Evolutionary conservation across 768 basidiomycete genomes (phyloP), one percentile per base, ranked within the genome.

Genomic region (Hygrocybe coccinea): DNA sequence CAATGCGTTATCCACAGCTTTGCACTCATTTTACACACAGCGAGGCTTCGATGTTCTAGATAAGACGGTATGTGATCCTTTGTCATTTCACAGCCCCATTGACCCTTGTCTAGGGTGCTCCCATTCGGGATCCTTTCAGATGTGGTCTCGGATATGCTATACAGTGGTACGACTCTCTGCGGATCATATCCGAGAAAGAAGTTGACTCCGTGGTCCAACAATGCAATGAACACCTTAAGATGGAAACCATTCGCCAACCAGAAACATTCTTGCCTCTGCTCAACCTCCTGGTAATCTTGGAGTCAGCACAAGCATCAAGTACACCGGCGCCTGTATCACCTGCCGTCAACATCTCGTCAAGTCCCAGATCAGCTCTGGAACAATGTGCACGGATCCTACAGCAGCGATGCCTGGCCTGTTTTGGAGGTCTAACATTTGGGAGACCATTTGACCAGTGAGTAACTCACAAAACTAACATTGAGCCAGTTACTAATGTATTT

Each of bases 41-140:
- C 62, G 67, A 1, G 69, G 69, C 0, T 73, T 61, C 43, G n/a
- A 39, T 1, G 29, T 65, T 1, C 5, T 59, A 0, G 59, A 66
- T 36, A 8, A 19, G 1, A 49, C 60, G 53, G 67, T 70, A 58
- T 48, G 51, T 15, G 2, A 11, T 24, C 45, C 43, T 37, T 6
- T 21, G 17, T 37, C 14, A 21, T 33, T 17, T 3, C 46, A 25
- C 35, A 12, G 37, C 19, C 12, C 35, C 14, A 8, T 24, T 39
- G 4, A 15, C 41, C 33, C 55, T 10, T 21, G 37, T 2, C 22
- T 41, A 73, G 72, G 65, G 67, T 0, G 54, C 60, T 1, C 43
- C 54, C 0, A 38, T 66, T 4, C 38, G 55, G 3, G 70, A 76
- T 19, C 67, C 73, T 0, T 75, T 74, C 51, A 61, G 67, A 0